Percentiles rank a stretch among this genome's conserved stretches.
These are phyloP conservation scores for Boletellus deceptivus DNA, from an alignment of 1,284 basidiomycete species.

Conservation along the genomic window DNA sequence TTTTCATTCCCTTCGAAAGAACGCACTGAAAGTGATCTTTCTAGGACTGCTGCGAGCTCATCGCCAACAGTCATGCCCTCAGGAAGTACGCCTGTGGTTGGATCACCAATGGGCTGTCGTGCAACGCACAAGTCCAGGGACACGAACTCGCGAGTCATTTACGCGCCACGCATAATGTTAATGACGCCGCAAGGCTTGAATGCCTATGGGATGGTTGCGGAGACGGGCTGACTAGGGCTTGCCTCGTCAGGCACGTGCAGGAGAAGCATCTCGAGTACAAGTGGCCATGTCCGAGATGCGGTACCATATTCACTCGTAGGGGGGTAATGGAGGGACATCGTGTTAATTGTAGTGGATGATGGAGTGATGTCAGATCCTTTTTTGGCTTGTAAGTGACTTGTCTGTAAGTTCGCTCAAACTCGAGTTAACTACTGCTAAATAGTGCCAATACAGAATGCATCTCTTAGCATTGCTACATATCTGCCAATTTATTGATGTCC, in stretches of 20 bases:
- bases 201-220: conserved; percentile 20
- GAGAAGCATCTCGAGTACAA: conserved; percentile 20
- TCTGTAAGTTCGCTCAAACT: neutral
- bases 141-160: conserved; percentile 21
- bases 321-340: conserved; percentile 18
- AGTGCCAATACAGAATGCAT: neutral
- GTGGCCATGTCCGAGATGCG: conserved; percentile 26
- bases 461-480: neutral
- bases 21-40: neutral
- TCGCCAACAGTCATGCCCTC: conserved; percentile 5
- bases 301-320: conserved; percentile 18
- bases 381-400: conserved; percentile 4
- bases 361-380: neutral
- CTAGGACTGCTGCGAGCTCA: conserved; percentile 14
- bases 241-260: conserved; percentile 22
- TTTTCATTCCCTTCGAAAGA: neutral
- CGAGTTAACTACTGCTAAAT: conserved; percentile 7
- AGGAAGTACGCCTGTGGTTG: conserved; percentile 11
- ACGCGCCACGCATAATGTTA: conserved; percentile 10
- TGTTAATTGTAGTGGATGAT: conserved; percentile 7
- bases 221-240: conserved; percentile 14
- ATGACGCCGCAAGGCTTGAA: neutral
- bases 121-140: conserved; percentile 9
- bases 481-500: neutral
- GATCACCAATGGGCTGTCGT: conserved; percentile 11